These are phyloP conservation scores for Phoma sp. DNA, from an alignment of 2,329 filamentous ascomycete species.

Conservation along the genomic window DNA sequence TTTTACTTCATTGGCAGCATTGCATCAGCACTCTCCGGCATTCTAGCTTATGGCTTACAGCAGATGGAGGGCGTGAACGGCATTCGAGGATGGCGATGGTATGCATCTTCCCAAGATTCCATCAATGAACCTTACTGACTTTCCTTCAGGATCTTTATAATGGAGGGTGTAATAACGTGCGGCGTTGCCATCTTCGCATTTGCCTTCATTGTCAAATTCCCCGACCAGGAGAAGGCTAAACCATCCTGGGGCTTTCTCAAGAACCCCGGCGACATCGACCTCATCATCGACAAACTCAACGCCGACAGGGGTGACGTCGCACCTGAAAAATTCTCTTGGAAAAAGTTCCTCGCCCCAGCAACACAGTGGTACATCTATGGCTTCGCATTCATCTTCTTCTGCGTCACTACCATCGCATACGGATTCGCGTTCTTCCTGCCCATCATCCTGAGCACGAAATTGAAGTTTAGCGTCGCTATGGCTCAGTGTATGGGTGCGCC, in stretches of 20 bases:
- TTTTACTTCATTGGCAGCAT: slow-evolving; percentile 37
- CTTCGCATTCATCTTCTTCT: slow-evolving; percentile 30
- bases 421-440: slow-evolving; percentile 34
- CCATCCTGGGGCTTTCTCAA: slow-evolving; percentile 31
- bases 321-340: slow-evolving; percentile 29
- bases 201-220: slow-evolving; percentile 34
- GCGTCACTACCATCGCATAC: slow-evolving; percentile 31
- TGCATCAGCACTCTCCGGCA: slow-evolving; percentile 33
- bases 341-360: slow-evolving; percentile 29
- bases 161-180: slow-evolving; percentile 33
- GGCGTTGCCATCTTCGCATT: slow-evolving; percentile 29
- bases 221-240: slow-evolving; percentile 29
- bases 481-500: slow-evolving; percentile 35
- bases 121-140: neutral
- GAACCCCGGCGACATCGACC: slow-evolving; percentile 25
- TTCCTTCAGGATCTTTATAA: slow-evolving; percentile 32
- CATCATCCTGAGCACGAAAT: slow-evolving; percentile 32
- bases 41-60: slow-evolving; percentile 31
- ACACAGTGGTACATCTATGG: slow-evolving; percentile 37
- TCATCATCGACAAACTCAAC: slow-evolving; percentile 31
- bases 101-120: neutral
- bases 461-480: slow-evolving; percentile 35
- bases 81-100: slow-evolving; percentile 34
- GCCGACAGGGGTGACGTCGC: slow-evolving; percentile 30
- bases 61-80: slow-evolving; percentile 32